Percentiles rank a stretch among this genome's conserved stretches.
Evolutionary conservation across 805 yeast species (phyloP).

Genomic region (Torulaspora gathmanii): DNA sequence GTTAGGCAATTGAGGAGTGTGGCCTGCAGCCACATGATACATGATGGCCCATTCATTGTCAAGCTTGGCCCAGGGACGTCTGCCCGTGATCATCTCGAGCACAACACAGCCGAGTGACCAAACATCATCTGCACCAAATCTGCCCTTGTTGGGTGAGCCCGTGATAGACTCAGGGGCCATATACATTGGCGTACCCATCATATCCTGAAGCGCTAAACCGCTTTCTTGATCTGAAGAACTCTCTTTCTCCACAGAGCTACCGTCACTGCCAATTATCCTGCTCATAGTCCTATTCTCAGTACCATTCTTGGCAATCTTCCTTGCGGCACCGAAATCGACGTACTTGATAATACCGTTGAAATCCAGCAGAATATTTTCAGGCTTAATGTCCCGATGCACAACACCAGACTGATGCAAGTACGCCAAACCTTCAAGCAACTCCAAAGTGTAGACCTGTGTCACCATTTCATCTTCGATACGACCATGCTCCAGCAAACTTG

Average conservation of each 20-base stretch:
- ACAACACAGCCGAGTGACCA: slow-evolving; percentile 98
- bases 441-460: slow-evolving; percentile 82
- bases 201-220: slow-evolving; percentile 25
- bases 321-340: slow-evolving; percentile 98
- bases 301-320: slow-evolving; percentile 63
- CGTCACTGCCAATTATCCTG: slow-evolving; percentile 8
- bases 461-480: slow-evolving; percentile 93
- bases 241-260: slow-evolving; percentile 33
- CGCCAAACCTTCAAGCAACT: slow-evolving; percentile 91
- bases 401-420: slow-evolving; percentile 91
- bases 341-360: slow-evolving; percentile 90
- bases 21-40: slow-evolving; percentile 97
- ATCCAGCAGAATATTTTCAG: slow-evolving; percentile 85
- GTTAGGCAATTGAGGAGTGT: slow-evolving; percentile 78
- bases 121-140: slow-evolving; percentile 56
- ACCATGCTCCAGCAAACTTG: slow-evolving; percentile 81
- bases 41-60: slow-evolving; percentile 98
- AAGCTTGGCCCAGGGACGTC: slow-evolving; percentile 92
- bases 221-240: slow-evolving; percentile 22
- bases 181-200: slow-evolving; percentile 95
- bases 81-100: slow-evolving; percentile 93
- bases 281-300: slow-evolving; percentile 35
- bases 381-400: slow-evolving; percentile 95
- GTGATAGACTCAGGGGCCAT: slow-evolving; percentile 97
- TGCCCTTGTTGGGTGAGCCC: slow-evolving; percentile 49